These are phyloP conservation scores for Ophiocordyceps sinensis DNA, from an alignment of 2,329 filamentous ascomycete genomes.

Conservation along the genomic window DNA sequence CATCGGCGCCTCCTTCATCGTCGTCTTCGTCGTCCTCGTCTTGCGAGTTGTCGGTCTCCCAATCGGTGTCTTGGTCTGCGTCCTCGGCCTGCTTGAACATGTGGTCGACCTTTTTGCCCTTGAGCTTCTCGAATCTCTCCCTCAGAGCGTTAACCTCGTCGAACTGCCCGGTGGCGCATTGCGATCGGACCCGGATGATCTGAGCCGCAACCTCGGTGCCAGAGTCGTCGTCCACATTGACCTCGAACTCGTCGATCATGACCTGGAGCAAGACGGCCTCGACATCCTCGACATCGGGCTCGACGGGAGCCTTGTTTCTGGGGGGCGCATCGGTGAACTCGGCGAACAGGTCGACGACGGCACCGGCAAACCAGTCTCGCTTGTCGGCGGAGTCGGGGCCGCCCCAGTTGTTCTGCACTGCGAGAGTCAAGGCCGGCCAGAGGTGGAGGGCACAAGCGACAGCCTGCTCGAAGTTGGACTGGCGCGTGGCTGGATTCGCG, in stretches of 20 bases:
- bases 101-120: constrained; percentile 40
- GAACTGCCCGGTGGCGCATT: constrained; percentile 52
- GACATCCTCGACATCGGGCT: constrained; percentile 61
- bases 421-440: constrained; percentile 79
- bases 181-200: constrained; percentile 53
- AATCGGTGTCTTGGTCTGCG: constrained; percentile 43
- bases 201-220: constrained; percentile 57
- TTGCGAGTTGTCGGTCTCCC: constrained; percentile 44
- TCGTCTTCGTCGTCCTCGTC: constrained; percentile 45
- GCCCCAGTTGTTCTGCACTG: constrained; percentile 78
- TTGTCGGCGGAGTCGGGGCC: constrained; percentile 73
- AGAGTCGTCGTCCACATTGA: constrained; percentile 81
- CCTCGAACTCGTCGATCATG: constrained; percentile 92
- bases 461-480: constrained; percentile 66
- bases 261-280: constrained; percentile 78
- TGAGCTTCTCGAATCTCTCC: constrained; percentile 44
- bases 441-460: constrained; percentile 74
- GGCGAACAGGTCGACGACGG: constrained; percentile 66
- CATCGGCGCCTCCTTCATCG: constrained; percentile 39
- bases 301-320: constrained; percentile 18
- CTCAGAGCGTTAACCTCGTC: constrained; percentile 50
- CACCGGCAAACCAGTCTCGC: constrained; percentile 91
- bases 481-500: constrained; percentile 30
- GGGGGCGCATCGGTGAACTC: constrained; percentile 38
- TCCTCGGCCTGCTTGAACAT: constrained; percentile 41